phyloP scores from a whole-genome alignment of 1,284 basidiomycete species.

The Malassezia caprae region DNA sequence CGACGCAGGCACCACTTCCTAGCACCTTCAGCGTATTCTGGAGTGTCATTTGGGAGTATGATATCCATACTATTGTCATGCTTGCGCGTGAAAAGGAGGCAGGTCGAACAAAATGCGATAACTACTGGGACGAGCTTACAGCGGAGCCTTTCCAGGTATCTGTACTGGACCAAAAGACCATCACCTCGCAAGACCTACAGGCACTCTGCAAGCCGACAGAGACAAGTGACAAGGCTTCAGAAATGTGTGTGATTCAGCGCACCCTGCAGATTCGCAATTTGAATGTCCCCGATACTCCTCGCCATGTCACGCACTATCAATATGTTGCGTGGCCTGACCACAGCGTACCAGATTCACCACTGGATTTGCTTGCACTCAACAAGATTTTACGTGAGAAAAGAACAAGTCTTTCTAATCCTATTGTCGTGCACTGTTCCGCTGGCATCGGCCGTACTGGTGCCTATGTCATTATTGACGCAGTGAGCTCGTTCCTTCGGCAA shows the following conservation, averaged over 20 bases:
- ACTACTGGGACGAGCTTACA: constrained; percentile 63
- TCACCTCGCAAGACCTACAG: not conserved
- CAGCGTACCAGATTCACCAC: constrained; percentile 35
- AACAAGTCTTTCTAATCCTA: constrained; percentile 9
- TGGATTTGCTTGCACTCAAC: constrained; percentile 31
- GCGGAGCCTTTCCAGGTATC: not conserved
- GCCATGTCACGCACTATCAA: constrained; percentile 24
- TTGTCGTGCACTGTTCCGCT: constrained; percentile 47
- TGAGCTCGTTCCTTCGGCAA: constrained; percentile 31
- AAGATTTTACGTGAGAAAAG: constrained; percentile 23
- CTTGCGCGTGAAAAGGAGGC: constrained; percentile 85
- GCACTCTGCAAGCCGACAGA: not conserved
- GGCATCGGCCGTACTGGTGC: constrained; percentile 45
- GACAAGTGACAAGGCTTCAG: not conserved
- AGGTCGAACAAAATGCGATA: constrained; percentile 75
- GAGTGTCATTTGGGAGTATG: constrained; percentile 59
- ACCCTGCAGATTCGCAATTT: constrained; percentile 21
- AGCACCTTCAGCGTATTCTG: constrained; percentile 87
- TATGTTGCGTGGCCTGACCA: constrained; percentile 47
- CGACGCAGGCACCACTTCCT: constrained; percentile 86
- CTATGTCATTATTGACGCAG: constrained; percentile 37
- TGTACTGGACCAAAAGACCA: not conserved
- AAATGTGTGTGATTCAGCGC: constrained; percentile 26
- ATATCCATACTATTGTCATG: constrained; percentile 57
- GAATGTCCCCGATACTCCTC: constrained; percentile 13